These are phyloP conservation scores for Chaetomium globosum DNA, from an alignment of 2,329 filamentous ascomycete species.

Conservation along the genomic window DNA sequence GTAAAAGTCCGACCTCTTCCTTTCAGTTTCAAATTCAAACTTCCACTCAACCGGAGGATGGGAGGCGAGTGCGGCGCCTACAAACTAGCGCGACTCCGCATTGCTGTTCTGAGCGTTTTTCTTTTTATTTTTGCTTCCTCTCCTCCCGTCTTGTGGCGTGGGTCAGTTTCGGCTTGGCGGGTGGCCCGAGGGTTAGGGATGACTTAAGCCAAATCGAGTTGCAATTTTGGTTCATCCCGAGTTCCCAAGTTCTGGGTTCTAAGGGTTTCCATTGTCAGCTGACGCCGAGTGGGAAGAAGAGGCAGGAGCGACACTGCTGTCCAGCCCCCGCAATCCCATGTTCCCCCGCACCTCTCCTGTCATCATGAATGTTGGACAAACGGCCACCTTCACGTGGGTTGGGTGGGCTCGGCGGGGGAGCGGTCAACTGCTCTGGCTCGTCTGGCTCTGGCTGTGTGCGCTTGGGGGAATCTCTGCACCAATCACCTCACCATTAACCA, in stretches of 20 bases:
- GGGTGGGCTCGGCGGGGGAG: neutral
- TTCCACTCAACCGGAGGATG: neutral
- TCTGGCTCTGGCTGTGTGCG: neutral
- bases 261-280: neutral
- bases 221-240: too few species aligned
- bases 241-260: too few species aligned
- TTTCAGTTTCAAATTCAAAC: neutral
- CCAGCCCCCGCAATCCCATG: neutral
- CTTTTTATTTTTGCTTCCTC: neutral
- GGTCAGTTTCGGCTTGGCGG: neutral
- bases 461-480: neutral
- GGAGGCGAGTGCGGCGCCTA: neutral
- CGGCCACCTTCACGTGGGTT: neutral
- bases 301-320: neutral
- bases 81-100: neutral
- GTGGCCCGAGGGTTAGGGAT: neutral
- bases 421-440: neutral
- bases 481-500: constrained; percentile 12
- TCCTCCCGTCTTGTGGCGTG: neutral
- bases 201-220: neutral
- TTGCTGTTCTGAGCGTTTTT: neutral
- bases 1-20: neutral
- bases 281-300: neutral
- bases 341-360: neutral
- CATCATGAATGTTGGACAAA: neutral